Evolutionary conservation across 2,329 filamentous ascomycete genomes (phyloP), one percentile per base, ranked within the genome.

Genomic region (Gaeumannomyces sp.): DNA sequence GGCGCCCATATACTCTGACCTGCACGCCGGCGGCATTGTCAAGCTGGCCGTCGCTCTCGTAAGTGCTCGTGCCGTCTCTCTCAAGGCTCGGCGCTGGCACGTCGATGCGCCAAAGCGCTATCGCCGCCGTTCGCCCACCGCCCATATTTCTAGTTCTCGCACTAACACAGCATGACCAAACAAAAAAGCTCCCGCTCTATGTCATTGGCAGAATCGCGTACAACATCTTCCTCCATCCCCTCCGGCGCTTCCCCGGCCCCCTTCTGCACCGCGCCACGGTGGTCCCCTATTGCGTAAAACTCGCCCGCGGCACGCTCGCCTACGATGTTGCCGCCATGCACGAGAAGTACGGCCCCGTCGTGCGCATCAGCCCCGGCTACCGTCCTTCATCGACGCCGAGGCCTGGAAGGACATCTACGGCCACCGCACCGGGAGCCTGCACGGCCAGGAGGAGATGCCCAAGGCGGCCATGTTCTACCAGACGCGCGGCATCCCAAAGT

Each of bases 291-390:
- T n/a, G n/a, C 31, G 11, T 22, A 4, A 59, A 38, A n/a, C 63
- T 69, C 14, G 50, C 65, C 60, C 64, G 65, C 31, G 70, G 70
- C 50, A 61, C 64, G 4, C 64, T 69, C 33, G 59, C 68, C n/a
- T 66, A 66, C 38, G 66, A 69, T 57, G 66, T 71, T 19, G 64
- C 67, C 8, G 53, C 59, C 25, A 60, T 66, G 45, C 67, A 68
- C 57, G 22, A 63, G 6, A 38, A 73, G 61, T 77, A 77, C 64
- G 79, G 79, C 10, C 69, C 71, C 2, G 72, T 81, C 1, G 76
- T 82, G 19, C 77, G 80, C 8, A 67, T 78, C 33, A 73, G 73
- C 3, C 79, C 80, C 0, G 72, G 77, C 60, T 76, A 80, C 66
- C 71, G 22, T 76, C 77, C 1, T 81, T 78, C 70, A 73, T 71